Evolutionary conservation across 768 basidiomycete species (phyloP).

Genomic region (Macrolepiota albuminosa): DNA sequence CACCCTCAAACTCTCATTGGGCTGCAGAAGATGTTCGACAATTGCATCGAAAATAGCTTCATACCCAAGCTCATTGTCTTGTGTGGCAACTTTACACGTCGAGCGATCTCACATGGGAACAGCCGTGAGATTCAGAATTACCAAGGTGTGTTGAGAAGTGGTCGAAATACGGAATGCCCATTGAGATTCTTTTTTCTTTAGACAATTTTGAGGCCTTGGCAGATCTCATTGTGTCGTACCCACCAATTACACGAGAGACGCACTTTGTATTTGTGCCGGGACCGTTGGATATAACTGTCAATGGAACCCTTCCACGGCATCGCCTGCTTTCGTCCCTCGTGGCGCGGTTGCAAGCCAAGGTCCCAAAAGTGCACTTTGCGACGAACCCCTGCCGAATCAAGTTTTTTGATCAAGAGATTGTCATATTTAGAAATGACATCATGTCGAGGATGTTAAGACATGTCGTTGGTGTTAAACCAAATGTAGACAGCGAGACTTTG

Average conservation of each 20-base stretch:
- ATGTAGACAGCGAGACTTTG: conserved; percentile 71
- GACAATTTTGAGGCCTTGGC: conserved; percentile 87
- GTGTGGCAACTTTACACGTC: conserved; percentile 93
- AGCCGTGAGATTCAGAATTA: conserved; percentile 77
- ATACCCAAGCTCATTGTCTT: conserved; percentile 88
- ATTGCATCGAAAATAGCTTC: conserved; percentile 81
- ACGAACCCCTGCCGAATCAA: conserved; percentile 93
- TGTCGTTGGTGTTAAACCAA: conserved; percentile 82
- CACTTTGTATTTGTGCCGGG: conserved; percentile 96
- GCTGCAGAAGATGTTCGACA: conserved; percentile 82
- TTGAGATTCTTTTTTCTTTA: conserved; percentile 22
- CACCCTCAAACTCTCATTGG: conserved; percentile 77
- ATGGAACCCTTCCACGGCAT: conserved; percentile 75
- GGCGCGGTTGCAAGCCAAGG: conserved; percentile 57
- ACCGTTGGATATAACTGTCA: conserved; percentile 83
- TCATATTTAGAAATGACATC: conserved; percentile 86
- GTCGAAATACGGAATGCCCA: background rate
- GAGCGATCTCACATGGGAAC: conserved; percentile 74
- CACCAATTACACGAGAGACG: conserved; percentile 67
- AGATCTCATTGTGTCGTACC: conserved; percentile 79
- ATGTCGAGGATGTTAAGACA: conserved; percentile 95
- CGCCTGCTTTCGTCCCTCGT: conserved; percentile 76
- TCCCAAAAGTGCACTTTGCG: conserved; percentile 80
- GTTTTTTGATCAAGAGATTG: conserved; percentile 94
- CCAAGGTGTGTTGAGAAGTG: conserved; percentile 52